Evolutionary conservation across 2,329 filamentous ascomycete genomes (phyloP).

Genomic region (Cadophora malorum): DNA sequence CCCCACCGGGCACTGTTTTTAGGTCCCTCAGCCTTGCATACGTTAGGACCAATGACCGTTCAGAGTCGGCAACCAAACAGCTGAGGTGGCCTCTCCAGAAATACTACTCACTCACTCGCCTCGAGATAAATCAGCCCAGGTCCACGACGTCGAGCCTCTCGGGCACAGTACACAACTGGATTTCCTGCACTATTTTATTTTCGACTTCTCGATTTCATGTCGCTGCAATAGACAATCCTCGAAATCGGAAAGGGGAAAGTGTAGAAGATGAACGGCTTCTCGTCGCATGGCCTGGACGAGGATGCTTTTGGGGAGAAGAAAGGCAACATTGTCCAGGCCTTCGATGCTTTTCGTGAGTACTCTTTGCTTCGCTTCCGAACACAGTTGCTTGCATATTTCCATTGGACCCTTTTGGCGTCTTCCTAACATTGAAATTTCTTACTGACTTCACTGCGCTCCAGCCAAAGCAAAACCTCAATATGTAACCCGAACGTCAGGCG

Average conservation of each 20-base stretch:
- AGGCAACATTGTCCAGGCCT: slow-evolving; percentile 76
- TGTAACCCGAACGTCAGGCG: slow-evolving; percentile 80
- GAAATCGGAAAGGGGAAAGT: slow-evolving; percentile 19
- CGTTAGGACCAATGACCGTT: slow-evolving; percentile 18
- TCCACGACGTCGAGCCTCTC: slow-evolving; percentile 28
- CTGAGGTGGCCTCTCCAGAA: slow-evolving; percentile 34
- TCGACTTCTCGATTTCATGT: slow-evolving; percentile 26
- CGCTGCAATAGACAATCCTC: slow-evolving; percentile 15
- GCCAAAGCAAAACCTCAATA: slow-evolving; percentile 97
- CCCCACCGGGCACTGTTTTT: too few relatives aligned
- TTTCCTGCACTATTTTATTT: slow-evolving; percentile 14
- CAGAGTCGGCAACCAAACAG: slow-evolving; percentile 19
- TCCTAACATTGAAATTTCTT: not conserved
- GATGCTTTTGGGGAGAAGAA: slow-evolving; percentile 79
- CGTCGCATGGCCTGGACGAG: slow-evolving; percentile 74
- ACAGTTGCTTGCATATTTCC: not conserved
- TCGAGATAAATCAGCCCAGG: not conserved
- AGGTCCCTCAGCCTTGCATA: slow-evolving; percentile 32
- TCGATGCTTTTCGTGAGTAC: slow-evolving; percentile 92
- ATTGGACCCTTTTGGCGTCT: slow-evolving; percentile 10
- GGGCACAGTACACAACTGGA: slow-evolving; percentile 23
- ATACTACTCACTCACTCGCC: not conserved
- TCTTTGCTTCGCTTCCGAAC: not conserved
- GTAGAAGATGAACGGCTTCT: slow-evolving; percentile 74
- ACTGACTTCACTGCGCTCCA: slow-evolving; percentile 48